Base-by-base conservation (phyloP, 2,329 filamentous ascomycete species). In the Pseudogymnoascus sp. region DNA sequence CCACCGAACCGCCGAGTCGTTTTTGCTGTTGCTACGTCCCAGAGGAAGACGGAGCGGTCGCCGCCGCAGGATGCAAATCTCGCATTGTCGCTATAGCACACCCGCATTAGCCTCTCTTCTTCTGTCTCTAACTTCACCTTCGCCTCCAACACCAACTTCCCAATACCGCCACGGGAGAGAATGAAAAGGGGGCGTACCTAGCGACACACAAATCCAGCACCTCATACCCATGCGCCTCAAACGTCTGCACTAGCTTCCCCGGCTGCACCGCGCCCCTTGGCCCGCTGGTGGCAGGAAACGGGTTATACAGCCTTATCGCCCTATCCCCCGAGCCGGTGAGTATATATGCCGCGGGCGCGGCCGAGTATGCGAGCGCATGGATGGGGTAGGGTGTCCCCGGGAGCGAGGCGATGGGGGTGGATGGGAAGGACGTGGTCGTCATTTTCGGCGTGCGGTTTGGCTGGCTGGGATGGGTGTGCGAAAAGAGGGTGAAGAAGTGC, bases 141-240 rank as follows among this genome's bases (percentile, higher is more conserved):
- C 10, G 3, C 3, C 6, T 16, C 8, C 16, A 21, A 11, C 8
- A 1, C 23, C 23, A 23, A 23, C 23, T 23, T 5, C 23, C 16
- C 16, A 23, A 1, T 21, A 7, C 11, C 11, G 2, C 19, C 19
- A 31, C n/a, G n/a, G n/a, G 25, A 2, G 6, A 4, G 7, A 13
- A 7, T 1, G 7, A 13, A 7, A 25, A 8, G 34, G 23, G 19
- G 23, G 5, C n/a, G 6, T 19, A 60, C 51, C 51, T 60, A 19
- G 51, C 51, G 61, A 97, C 89, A 62, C 84, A 81, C 41, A 99
- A 81, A 69, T 90, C 90, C 66, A 97, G 87, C 6, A 99, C 89
- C 70, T 93, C 90, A 79, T 99, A 96, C 69, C 92, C 93, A 77
- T 99, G 95, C 2, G 90, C 91, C 37, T 87, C 80, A 78, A 96